A percentile compares a stretch with the other conserved stretches of the same genome.
Evolutionary conservation across 768 basidiomycete species (phyloP).

Genomic region (Agaricus blazei): DNA sequence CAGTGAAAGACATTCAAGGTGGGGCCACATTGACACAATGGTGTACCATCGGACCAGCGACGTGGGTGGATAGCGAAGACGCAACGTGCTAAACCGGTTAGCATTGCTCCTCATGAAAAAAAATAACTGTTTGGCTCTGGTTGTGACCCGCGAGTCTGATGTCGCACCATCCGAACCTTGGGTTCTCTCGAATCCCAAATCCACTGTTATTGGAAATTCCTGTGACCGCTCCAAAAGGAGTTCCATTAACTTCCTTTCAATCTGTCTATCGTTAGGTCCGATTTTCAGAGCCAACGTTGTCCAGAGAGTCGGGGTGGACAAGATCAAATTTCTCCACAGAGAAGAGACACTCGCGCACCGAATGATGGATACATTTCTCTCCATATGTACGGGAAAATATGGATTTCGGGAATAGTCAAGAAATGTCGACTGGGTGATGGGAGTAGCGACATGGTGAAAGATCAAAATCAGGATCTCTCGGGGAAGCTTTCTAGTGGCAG

Average conservation of each 20-base stretch:
- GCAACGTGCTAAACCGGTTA: background rate
- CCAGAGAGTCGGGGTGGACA: background rate
- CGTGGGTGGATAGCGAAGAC: background rate
- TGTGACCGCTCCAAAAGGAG: background rate
- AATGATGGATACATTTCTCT: background rate
- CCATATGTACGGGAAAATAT: background rate
- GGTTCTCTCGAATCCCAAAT: background rate
- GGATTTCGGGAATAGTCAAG: background rate
- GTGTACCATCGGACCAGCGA: background rate
- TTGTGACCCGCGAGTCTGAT: background rate
- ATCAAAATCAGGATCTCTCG: background rate
- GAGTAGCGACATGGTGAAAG: background rate
- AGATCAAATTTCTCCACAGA: background rate
- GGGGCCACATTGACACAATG: background rate
- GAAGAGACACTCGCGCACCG: background rate
- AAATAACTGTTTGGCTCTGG: background rate
- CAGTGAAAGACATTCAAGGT: background rate
- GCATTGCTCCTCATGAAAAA: background rate
- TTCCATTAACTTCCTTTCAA: background rate
- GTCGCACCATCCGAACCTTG: background rate
- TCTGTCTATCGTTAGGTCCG: background rate
- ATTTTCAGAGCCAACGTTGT: background rate
- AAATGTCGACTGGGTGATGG: background rate
- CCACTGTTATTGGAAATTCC: background rate
- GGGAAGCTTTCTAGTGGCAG: background rate